Conservation (phyloP, 2,329 filamentous ascomycete species). For the Fusarium sp. region DNA sequence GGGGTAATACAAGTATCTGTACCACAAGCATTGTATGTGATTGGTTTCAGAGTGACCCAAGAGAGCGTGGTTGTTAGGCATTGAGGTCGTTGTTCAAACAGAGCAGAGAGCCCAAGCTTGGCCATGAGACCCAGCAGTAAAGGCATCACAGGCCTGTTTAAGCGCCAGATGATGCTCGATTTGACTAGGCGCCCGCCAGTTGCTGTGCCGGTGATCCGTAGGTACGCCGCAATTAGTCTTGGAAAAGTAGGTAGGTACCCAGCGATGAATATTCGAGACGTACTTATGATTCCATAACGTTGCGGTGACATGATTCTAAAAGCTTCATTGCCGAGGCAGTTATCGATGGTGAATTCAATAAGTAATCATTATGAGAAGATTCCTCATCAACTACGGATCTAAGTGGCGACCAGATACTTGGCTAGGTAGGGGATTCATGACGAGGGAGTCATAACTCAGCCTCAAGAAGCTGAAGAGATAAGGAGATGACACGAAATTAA, state of each 20-base stretch:
- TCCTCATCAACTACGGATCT: constrained; percentile 23
- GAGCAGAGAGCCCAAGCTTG: neutral
- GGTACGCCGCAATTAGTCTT: constrained; percentile 2
- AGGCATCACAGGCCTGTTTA: constrained; percentile 16
- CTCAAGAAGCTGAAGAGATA: neutral
- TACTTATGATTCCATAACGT: constrained; percentile 14
- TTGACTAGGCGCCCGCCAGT: constrained; percentile 21
- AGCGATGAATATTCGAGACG: neutral
- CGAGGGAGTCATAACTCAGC: constrained; percentile 5
- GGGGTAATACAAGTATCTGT: neutral
- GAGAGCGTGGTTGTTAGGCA: neutral
- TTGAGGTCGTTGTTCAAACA: constrained; percentile 1
- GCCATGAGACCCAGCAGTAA: constrained; percentile 1
- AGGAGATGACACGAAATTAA: neutral
- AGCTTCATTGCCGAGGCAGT: constrained; percentile 7
- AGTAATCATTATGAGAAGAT: constrained; percentile 33
- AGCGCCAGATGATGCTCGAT: constrained; percentile 30
- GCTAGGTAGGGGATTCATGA: neutral
- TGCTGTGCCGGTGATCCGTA: constrained; percentile 37
- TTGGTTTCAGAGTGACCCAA: constrained; percentile 21
- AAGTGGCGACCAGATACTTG: constrained; percentile 16
- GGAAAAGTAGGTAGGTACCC: neutral
- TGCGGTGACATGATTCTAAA: constrained; percentile 7
- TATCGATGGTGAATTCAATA: constrained; percentile 14
- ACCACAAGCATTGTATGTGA: constrained; percentile 7